Base-by-base conservation (phyloP, 768 basidiomycete species). In the Crucibulum laeve region DNA sequence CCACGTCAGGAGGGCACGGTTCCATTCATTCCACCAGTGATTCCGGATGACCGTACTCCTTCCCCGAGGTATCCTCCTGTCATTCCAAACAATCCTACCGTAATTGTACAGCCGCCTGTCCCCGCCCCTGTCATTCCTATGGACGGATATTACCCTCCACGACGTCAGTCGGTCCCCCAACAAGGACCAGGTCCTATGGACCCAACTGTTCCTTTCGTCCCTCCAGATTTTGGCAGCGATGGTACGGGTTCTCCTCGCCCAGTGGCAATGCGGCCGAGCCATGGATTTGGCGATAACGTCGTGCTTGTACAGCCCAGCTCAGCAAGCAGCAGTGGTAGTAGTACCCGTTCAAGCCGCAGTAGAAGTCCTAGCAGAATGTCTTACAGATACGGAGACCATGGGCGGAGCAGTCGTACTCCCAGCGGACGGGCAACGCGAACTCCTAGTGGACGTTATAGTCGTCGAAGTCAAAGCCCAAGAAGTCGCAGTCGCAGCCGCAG, bases 11-110 rank as follows among this genome's bases (percentile, higher is more conserved):
- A n/a, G n/a, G n/a, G n/a, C n/a, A n/a, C n/a, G n/a, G n/a, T n/a
- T n/a, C n/a, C n/a, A n/a, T 37, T 73, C 17, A 60, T 74, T 41
- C 71, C 73, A 5, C 57, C 54, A 19, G 70, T 64, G n/a, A 40
- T 69, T 44, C 67, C 67, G 10, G 32, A 21, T 22, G 47, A 37
- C 28, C 38, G 38, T 4, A 56, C 57, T 8, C 51, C 57, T 2
- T 38, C 49, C 40, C 48, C 54, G 8, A 28, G n/a, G 28, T 48
- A 48, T 18, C 41, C 26, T 7, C 49, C 53, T 25, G 50, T 52
- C 7, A 52, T 52, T 23, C 42, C 47, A 48, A 21, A 46, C 48
- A 18, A 35, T 8, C 45, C 19, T 14, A 23, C 19, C 18, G 42
- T 41, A 41, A 19, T 13, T 4, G 24, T 45, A 19, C 37, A 40